Conservation (phyloP, 305 asterid species). For the Lippia alba region DNA sequence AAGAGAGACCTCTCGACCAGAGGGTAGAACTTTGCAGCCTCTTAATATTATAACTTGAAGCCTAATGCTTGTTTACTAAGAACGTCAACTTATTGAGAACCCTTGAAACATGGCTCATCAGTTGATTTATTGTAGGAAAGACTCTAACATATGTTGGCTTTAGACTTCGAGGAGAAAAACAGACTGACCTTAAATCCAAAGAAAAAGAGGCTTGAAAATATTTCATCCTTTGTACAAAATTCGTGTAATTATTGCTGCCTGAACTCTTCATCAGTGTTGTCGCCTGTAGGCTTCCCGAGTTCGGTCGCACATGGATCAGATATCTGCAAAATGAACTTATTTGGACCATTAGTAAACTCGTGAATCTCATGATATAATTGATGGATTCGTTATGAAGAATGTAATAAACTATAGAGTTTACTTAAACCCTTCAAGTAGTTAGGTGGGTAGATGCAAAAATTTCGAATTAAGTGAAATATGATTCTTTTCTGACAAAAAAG, state of each 20-base stretch:
- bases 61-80: not conserved
- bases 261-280: slow-evolving; percentile 3
- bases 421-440: not conserved
- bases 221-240: slow-evolving; percentile 1
- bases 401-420: not conserved
- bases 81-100: not conserved
- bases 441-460: slow-evolving; percentile 12
- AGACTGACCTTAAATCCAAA: slow-evolving; percentile 5
- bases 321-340: not conserved
- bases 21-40: slow-evolving; percentile 8
- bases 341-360: not conserved
- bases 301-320: not conserved
- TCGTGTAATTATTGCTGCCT: not conserved
- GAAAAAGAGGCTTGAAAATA: slow-evolving; percentile 10
- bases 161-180: not conserved
- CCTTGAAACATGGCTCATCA: not conserved
- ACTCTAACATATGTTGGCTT: not conserved
- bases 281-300: not conserved
- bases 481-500: not conserved
- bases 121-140: slow-evolving; percentile 21
- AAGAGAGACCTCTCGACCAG: not conserved
- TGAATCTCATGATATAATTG: not conserved
- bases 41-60: not conserved
- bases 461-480: not conserved
- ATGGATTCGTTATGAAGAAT: not conserved